phyloP scores from a whole-genome alignment of 495 filamentous ascomycete genomes.

The Penicillium malachiteum region DNA sequence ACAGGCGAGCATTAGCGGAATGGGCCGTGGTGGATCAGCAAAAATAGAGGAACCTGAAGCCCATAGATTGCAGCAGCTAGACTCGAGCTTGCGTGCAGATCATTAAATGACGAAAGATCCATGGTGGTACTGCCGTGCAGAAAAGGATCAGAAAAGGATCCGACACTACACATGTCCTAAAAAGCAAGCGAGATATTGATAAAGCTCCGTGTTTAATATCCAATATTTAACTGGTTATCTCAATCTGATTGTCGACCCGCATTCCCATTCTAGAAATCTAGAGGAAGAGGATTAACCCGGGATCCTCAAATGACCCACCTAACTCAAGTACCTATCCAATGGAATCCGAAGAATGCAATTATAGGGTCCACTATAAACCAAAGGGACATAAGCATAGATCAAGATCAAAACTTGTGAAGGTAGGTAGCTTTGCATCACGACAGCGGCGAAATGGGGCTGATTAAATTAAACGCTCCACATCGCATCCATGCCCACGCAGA shows the following conservation, averaged over 20 bases:
- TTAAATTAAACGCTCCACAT: neutral
- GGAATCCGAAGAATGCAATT: neutral
- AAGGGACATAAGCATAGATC: neutral
- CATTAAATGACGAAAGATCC: no score
- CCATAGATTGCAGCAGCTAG: no score
- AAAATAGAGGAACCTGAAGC: no score
- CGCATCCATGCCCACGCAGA: neutral
- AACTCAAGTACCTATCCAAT: neutral
- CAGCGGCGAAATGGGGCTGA: neutral
- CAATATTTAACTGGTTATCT: neutral
- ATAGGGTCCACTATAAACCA: neutral
- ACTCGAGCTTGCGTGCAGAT: no score
- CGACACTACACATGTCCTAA: no score
- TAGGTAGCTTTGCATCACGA: neutral
- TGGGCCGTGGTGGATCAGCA: no score
- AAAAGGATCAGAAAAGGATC: no score
- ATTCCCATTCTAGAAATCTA: neutral
- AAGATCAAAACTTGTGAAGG: no score
- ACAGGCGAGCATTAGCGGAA: no score
- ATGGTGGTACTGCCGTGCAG: no score
- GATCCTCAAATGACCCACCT: neutral
- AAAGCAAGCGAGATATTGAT: neutral
- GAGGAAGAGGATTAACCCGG: conserved; percentile 3
- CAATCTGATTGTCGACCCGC: neutral
- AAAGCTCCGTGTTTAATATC: neutral